Evolutionary conservation across 2,329 filamentous ascomycete genomes (phyloP).

Genomic region (Chrysoporthe deuterocubensis): DNA sequence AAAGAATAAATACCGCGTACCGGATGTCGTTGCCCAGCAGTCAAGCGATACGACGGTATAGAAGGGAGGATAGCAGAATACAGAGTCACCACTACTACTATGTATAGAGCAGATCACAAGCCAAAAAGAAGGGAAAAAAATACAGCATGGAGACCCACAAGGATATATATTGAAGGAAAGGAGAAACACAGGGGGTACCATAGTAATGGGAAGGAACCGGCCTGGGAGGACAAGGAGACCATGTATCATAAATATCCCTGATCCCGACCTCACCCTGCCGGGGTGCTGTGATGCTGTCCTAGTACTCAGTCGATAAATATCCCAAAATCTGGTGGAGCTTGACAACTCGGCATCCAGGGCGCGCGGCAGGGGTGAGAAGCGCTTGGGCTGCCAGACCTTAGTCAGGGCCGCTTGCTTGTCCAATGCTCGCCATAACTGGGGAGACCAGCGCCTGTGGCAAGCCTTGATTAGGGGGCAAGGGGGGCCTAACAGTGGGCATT

Average conservation of each 20-base stretch:
- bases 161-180: conserved; percentile 27
- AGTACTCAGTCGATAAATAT: conserved; percentile 12
- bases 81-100: background rate
- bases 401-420: background rate
- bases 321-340: conserved; percentile 13
- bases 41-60: conserved; percentile 19
- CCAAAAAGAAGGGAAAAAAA: background rate
- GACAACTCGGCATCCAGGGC: conserved; percentile 11
- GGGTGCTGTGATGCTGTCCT: background rate
- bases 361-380: conserved; percentile 4
- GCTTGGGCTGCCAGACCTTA: background rate
- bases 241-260: conserved; percentile 12
- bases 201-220: conserved; percentile 10
- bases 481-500: conserved; percentile 19
- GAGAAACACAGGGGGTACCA: conserved; percentile 22
- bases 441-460: conserved; percentile 30
- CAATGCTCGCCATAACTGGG: background rate
- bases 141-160: conserved; percentile 16
- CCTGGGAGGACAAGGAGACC: conserved; percentile 16
- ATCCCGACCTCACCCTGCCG: conserved; percentile 12
- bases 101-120: background rate
- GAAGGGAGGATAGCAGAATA: conserved; percentile 11
- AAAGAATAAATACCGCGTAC: conserved; percentile 18
- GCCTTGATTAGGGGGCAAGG: conserved; percentile 30
- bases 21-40: conserved; percentile 21